Percentiles rank a stretch among this genome's conserved stretches.
Evolutionary conservation across 2,329 filamentous ascomycete genomes (phyloP).

Genomic region (Claviceps pusilla): DNA sequence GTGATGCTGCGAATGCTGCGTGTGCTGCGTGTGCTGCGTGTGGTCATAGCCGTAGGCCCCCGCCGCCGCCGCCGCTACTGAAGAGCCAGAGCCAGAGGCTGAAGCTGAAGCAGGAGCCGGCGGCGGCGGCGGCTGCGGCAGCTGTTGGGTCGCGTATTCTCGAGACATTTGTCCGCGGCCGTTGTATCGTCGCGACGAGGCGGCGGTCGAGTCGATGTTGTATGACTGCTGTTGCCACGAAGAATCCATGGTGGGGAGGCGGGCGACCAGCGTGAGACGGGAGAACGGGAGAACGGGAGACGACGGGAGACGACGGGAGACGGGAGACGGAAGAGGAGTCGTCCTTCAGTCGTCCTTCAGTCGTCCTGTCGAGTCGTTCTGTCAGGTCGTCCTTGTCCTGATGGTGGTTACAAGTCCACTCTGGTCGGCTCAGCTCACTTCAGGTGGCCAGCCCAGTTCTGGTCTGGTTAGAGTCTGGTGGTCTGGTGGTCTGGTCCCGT

Average conservation of each 20-base stretch:
- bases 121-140: slow-evolving; percentile 10
- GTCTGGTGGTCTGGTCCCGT: not conserved
- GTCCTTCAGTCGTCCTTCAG: not conserved
- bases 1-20: slow-evolving; percentile 41
- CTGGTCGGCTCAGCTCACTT: no score
- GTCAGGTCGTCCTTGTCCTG: no score
- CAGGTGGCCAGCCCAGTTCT: no score
- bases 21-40: slow-evolving; percentile 25
- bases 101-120: slow-evolving; percentile 7
- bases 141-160: slow-evolving; percentile 30
- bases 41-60: slow-evolving; percentile 41
- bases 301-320: not conserved
- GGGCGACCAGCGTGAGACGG: not conserved
- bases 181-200: slow-evolving; percentile 51
- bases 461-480: no score
- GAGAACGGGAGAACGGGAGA: no score
- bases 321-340: not conserved
- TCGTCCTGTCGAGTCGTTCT: no score
- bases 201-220: slow-evolving; percentile 42
- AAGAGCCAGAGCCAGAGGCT: no score
- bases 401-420: no score
- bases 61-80: slow-evolving; percentile 7
- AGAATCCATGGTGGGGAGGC: slow-evolving; percentile 31
- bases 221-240: slow-evolving; percentile 49
- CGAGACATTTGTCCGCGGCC: slow-evolving; percentile 30